phyloP scores from a whole-genome alignment of 1,284 basidiomycete genomes.

The Lignosus rhinocerotis region DNA sequence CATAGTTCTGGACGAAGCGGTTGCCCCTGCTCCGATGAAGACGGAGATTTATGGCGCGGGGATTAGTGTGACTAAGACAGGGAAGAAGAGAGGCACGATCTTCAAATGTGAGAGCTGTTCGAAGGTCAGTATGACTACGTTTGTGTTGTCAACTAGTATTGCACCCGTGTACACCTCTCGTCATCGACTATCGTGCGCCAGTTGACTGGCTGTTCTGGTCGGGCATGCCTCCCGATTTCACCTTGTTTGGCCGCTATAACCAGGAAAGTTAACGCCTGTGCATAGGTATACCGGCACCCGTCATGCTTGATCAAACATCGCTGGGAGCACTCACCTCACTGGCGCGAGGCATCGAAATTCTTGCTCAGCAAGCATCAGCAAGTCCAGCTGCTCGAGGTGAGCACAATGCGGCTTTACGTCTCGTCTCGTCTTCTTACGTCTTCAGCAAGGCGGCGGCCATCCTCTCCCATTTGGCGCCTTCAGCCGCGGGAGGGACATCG shows the following conservation, averaged over 20 bases:
- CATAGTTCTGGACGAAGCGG: constrained; percentile 21
- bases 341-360: constrained; percentile 95
- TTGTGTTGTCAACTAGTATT: neutral
- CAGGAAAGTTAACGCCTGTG: neutral
- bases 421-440: neutral
- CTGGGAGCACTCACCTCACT: constrained; percentile 97
- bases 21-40: constrained; percentile 24
- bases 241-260: constrained; percentile 13
- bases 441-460: constrained; percentile 83
- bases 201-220: neutral
- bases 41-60: constrained; percentile 40
- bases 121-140: constrained; percentile 55
- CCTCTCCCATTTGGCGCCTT: constrained; percentile 77
- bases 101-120: constrained; percentile 93
- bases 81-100: constrained; percentile 77
- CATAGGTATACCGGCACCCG: constrained; percentile 89
- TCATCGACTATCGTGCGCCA: neutral
- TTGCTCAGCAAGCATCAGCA: constrained; percentile 97
- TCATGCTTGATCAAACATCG: constrained; percentile 95
- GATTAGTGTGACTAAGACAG: constrained; percentile 32
- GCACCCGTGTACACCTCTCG: neutral
- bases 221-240: neutral
- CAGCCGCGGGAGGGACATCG: constrained; percentile 67
- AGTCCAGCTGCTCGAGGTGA: constrained; percentile 91
- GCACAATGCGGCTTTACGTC: constrained; percentile 21